Percentiles rank a stretch among this genome's conserved stretches.
Conservation (phyloP, 2,329 filamentous ascomycete genomes). For the Alternaria brassicae region DNA sequence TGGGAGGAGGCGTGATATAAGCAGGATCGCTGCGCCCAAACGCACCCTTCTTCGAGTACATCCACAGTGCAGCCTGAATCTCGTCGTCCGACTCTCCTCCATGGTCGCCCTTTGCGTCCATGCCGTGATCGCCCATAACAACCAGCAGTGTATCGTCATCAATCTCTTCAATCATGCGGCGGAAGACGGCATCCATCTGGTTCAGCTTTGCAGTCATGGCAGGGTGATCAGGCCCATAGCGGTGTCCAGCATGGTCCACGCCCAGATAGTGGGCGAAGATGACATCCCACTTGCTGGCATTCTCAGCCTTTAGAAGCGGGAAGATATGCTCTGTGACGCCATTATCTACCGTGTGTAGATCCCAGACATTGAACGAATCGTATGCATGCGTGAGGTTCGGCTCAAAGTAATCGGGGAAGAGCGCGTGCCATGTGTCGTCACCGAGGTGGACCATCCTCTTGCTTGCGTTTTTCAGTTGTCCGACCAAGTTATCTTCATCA, state of each 20-base stretch:
- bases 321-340: conserved; percentile 91
- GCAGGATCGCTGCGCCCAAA: conserved; percentile 79
- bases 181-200: conserved; percentile 87
- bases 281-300: conserved; percentile 83
- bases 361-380: conserved; percentile 98
- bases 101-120: conserved; percentile 97
- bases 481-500: conserved; percentile 84
- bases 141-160: conserved; percentile 89
- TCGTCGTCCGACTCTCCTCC: conserved; percentile 98
- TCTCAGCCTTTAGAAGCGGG: conserved; percentile 73
- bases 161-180: conserved; percentile 71
- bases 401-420: conserved; percentile 95
- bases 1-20: conserved; percentile 65
- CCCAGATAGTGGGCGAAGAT: conserved; percentile 92
- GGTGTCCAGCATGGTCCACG: conserved; percentile 95
- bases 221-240: conserved; percentile 90
- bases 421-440: conserved; percentile 95
- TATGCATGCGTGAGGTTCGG: conserved; percentile 84
- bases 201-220: conserved; percentile 90
- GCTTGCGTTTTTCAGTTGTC: conserved; percentile 68
- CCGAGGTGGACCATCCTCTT: conserved; percentile 90
- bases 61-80: conserved; percentile 93
- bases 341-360: conserved; percentile 94
- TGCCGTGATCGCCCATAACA: conserved; percentile 99
- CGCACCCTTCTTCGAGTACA: conserved; percentile 88